Evolutionary conservation across 2,329 filamentous ascomycete genomes (phyloP), one percentile per base, ranked within the genome.

Genomic region (Ophiognomonia clavigignenti-juglandacearum): DNA sequence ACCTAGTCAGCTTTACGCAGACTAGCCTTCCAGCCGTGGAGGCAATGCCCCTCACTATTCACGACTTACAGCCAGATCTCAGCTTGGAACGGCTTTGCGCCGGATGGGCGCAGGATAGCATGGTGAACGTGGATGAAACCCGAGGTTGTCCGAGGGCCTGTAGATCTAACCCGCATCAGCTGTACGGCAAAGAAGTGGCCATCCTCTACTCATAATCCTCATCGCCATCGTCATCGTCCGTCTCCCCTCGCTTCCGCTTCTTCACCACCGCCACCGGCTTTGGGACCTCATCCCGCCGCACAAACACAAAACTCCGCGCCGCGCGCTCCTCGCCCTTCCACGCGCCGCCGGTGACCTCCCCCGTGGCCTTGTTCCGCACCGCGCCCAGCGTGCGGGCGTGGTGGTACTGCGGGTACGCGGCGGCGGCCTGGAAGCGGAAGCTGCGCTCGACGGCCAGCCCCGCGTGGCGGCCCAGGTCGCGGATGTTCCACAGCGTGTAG

Each of bases 401-500:
- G 51, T 65, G 72, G 62, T 93, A 93, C 0, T 83, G 83, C 1
- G 84, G 85, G 62, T 92, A 93, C 20, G 75, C 78, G 14, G 59
- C 67, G 5, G 80, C 74, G n/a, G n/a, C n/a, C 53, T 80, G 74
- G 60, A 93, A 93, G 48, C 67, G 69, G 61, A 86, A 91, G 63
- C 84, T 89, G 58, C 77, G 71, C 56, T 82, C 73, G 29, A 90
- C 84, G 58, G 79, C 77, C 42, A 92, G 68, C 5, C 86, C 87
- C 4, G 75, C 74, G 63, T 96, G 88, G 6, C 92, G 77, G 2
- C 80, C 93, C 23, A 98, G 73, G 69, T 96, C 92, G 29, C 84
- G 80, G 22, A 97, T 77, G 68, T 97, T 96, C 93, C 93, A 98
- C 1, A 96, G 76, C 2, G 89, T 92, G 64, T 98, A 98, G 0